Evolutionary conservation across 495 filamentous ascomycete species (phyloP).

Genomic region (Geopyxis carbonaria): DNA sequence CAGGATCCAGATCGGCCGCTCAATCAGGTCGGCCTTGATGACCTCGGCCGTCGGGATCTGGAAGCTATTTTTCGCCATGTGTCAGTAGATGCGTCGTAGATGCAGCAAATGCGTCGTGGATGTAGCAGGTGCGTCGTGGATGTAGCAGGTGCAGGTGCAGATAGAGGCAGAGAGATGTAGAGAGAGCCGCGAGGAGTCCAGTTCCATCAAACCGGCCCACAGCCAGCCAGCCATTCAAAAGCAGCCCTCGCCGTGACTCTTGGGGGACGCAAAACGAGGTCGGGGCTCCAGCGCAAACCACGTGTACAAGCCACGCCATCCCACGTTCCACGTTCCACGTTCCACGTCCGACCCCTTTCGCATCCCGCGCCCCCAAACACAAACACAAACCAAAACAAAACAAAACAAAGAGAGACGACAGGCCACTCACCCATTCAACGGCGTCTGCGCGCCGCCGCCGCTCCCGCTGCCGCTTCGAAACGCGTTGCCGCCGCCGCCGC

Average conservation of each 20-base stretch:
- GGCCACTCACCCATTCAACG: too few relatives aligned
- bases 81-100: not conserved
- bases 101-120: not conserved
- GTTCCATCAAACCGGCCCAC: not conserved
- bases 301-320: too few relatives aligned
- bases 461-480: not conserved
- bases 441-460: too few relatives aligned
- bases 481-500: not conserved
- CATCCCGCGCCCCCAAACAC: too few relatives aligned
- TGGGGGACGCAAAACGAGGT: too few relatives aligned
- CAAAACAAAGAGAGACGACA: too few relatives aligned
- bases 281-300: too few relatives aligned
- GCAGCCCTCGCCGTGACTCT: not conserved
- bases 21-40: constrained; percentile 19
- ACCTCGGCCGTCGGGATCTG: constrained; percentile 16
- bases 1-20: constrained; percentile 20
- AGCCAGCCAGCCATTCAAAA: not conserved
- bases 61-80: constrained; percentile 8
- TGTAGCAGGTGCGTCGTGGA: not conserved
- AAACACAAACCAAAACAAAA: too few relatives aligned
- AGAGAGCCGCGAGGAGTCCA: not conserved
- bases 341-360: too few relatives aligned
- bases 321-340: too few relatives aligned
- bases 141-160: not conserved
- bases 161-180: not conserved